Percentiles rank a stretch among this genome's conserved stretches.
These are phyloP conservation scores for Neospermospora avenae DNA, from an alignment of 2,329 filamentous ascomycete species.

Conservation along the genomic window DNA sequence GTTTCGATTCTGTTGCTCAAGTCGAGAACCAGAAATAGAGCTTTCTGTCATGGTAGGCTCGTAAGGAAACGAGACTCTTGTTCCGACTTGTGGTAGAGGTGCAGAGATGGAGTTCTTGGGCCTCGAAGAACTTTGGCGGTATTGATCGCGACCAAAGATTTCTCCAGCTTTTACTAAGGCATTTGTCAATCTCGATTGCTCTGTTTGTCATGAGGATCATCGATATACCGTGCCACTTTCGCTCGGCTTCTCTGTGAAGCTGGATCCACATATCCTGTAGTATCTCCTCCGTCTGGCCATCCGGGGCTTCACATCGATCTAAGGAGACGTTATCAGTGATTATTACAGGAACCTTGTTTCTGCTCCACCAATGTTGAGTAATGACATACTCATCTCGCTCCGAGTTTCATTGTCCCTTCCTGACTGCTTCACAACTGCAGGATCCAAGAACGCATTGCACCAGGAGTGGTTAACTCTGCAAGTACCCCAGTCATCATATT, in stretches of 20 bases:
- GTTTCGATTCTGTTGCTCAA: background rate
- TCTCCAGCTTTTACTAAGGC: background rate
- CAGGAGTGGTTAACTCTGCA: background rate
- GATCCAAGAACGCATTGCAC: background rate
- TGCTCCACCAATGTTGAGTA: background rate
- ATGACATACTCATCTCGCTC: background rate
- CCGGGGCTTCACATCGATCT: background rate
- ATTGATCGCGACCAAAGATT: background rate
- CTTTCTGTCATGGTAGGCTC: background rate
- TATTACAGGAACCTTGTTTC: background rate
- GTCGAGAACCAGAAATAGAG: background rate
- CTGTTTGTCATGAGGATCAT: background rate
- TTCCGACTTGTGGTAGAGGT: background rate
- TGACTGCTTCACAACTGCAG: background rate
- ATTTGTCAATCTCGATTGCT: background rate
- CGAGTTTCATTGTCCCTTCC: background rate
- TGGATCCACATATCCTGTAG: background rate
- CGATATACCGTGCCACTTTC: background rate
- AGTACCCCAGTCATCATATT: background rate
- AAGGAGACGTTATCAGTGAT: background rate
- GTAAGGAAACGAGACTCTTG: background rate
- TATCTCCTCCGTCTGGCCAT: background rate
- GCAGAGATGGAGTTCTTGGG: background rate
- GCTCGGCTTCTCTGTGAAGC: constrained; percentile 1
- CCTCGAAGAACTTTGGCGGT: too few relatives aligned